Conservation (phyloP, 2,329 filamentous ascomycete species). For the Neospermospora avenae region DNA sequence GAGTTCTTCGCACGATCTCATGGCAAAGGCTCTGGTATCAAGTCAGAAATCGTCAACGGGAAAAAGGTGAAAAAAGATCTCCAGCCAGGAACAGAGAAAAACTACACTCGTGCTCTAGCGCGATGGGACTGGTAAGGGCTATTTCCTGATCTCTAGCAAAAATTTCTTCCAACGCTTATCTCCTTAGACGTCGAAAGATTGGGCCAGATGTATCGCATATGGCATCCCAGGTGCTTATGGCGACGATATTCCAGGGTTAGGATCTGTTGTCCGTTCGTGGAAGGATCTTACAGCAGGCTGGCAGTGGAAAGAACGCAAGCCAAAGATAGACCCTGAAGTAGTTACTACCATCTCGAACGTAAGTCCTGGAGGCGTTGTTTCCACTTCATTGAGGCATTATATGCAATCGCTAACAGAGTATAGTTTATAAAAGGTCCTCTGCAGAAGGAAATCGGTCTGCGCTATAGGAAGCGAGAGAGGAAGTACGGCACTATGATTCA, state of each 20-base stretch:
- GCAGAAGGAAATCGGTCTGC: constrained; percentile 3
- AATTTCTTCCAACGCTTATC: no score
- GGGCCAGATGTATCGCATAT: constrained; percentile 3
- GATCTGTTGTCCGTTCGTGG: background rate
- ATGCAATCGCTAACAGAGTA: constrained; percentile 10
- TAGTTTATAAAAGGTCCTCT: constrained; percentile 17
- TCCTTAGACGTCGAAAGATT: constrained; percentile 12
- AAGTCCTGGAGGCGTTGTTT: constrained; percentile 2
- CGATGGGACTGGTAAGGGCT: no score
- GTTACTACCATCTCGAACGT: constrained; percentile 6
- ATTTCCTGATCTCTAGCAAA: no score
- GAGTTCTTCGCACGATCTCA: no score
- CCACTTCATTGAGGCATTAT: constrained; percentile 2
- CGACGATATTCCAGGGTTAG: background rate
- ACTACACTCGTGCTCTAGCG: no score
- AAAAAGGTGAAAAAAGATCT: constrained; percentile 18
- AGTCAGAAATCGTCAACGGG: constrained; percentile 16
- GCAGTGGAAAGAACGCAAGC: background rate
- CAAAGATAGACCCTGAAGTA: constrained; percentile 8
- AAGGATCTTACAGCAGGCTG: constrained; percentile 2
- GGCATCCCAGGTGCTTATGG: constrained; percentile 7
- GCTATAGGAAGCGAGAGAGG: constrained; percentile 13
- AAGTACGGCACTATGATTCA: constrained; percentile 10
- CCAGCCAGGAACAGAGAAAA: constrained; percentile 14
- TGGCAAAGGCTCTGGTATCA: constrained; percentile 17